Percentiles rank a stretch among this genome's conserved stretches.
Evolutionary conservation across 257 asterid genomes (phyloP).

Genomic region (Cordia subcordata): DNA sequence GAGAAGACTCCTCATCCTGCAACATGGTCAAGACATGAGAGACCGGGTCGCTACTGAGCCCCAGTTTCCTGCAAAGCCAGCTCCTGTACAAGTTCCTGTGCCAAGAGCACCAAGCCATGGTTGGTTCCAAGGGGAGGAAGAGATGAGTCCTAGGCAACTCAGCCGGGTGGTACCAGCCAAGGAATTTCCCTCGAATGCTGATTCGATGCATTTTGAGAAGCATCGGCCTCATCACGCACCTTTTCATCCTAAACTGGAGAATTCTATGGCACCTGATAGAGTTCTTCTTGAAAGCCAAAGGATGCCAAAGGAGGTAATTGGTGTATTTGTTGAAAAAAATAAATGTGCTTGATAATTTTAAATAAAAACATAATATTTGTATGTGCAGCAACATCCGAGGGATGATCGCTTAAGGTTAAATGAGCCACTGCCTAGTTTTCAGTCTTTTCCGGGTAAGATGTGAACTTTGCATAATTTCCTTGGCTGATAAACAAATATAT

Average conservation of each 20-base stretch:
- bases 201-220: conserved; percentile 56
- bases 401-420: conserved; percentile 63
- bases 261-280: conserved; percentile 55
- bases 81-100: conserved; percentile 59
- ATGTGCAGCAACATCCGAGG: conserved; percentile 60
- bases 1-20: conserved; percentile 89
- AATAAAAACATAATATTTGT: conserved; percentile 15
- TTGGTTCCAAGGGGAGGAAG: conserved; percentile 90
- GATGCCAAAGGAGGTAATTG: conserved; percentile 65
- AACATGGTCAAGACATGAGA: conserved; percentile 93
- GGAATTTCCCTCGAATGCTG: conserved; percentile 53
- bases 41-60: conserved; percentile 71
- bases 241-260: conserved; percentile 63
- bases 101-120: conserved; percentile 65
- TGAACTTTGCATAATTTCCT: conserved; percentile 45
- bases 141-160: conserved; percentile 61
- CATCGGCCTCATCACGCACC: conserved; percentile 56
- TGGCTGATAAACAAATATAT: conserved; percentile 55
- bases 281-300: conserved; percentile 56
- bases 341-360: conserved; percentile 3
- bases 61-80: conserved; percentile 53
- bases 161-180: conserved; percentile 46
- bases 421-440: conserved; percentile 51
- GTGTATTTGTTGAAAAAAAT: neutral
- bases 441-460: neutral